These are phyloP conservation scores for Yamadazyma membranifaciens DNA, from an alignment of 1,139 yeast species.

Conservation along the genomic window DNA sequence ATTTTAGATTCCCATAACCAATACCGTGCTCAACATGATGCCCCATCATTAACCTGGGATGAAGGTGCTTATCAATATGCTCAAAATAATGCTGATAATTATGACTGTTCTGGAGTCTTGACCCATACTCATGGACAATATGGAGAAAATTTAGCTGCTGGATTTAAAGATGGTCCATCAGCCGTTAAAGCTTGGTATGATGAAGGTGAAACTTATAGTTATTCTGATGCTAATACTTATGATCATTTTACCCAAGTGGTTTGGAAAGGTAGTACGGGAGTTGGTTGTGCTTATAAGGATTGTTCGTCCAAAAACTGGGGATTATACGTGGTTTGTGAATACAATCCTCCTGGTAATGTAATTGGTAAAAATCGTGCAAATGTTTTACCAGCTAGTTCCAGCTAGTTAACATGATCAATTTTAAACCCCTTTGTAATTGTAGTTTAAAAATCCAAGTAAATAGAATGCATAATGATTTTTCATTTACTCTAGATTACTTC, in stretches of 20 bases:
- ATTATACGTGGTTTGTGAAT: conserved; percentile 53
- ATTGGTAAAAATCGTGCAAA: conserved; percentile 49
- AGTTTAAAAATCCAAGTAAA: background rate
- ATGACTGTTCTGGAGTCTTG: conserved; percentile 67
- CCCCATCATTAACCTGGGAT: conserved; percentile 63
- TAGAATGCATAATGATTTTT: conserved; percentile 3
- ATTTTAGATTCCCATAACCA: conserved; percentile 54
- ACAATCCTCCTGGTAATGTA: conserved; percentile 52
- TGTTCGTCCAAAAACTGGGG: conserved; percentile 49
- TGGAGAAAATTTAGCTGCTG: conserved; percentile 89
- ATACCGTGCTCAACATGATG: conserved; percentile 68
- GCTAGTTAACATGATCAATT: background rate
- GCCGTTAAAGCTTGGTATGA: conserved; percentile 85
- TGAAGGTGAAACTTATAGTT: conserved; percentile 63
- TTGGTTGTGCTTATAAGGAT: conserved; percentile 73
- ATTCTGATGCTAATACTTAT: conserved; percentile 31
- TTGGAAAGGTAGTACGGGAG: conserved; percentile 66
- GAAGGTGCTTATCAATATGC: conserved; percentile 63
- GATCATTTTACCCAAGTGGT: conserved; percentile 87
- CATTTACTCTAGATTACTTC: too few species aligned
- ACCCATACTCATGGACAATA: conserved; percentile 74
- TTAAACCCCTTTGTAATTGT: too few species aligned
- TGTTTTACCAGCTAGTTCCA: conserved; percentile 33
- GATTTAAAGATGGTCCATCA: conserved; percentile 50
- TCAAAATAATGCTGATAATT: conserved; percentile 63